phyloP scores from a whole-genome alignment of 306 rosid genomes.

The Castanea crenata region DNA sequence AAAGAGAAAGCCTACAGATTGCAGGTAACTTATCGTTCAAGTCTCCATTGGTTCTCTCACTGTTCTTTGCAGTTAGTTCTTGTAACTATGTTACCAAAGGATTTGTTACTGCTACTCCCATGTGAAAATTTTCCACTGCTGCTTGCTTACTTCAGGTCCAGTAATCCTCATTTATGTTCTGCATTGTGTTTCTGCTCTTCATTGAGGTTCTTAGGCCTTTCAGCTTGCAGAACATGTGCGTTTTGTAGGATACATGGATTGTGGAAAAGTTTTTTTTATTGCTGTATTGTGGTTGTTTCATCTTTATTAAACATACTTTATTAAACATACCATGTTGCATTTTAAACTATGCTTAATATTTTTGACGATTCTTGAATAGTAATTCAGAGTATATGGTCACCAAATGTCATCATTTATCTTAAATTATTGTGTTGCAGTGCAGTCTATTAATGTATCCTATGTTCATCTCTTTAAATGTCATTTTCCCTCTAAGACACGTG shows the following conservation, averaged over 20 bases:
- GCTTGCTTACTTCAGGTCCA: neutral
- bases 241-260: neutral
- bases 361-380: neutral
- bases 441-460: neutral
- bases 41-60: conserved; percentile 13
- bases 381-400: neutral
- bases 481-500: conserved; percentile 1
- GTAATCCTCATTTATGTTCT: neutral
- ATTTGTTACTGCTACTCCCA: conserved; percentile 8
- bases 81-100: conserved; percentile 17
- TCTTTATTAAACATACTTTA: neutral
- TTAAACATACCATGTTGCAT: neutral
- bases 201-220: neutral
- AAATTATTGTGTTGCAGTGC: neutral
- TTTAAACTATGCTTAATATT: neutral
- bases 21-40: conserved; percentile 55
- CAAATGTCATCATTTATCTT: neutral
- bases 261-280: neutral
- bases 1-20: conserved; percentile 66
- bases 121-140: conserved; percentile 11
- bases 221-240: neutral
- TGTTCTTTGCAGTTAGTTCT: conserved; percentile 23
- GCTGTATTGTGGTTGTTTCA: neutral
- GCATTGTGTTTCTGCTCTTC: conserved; percentile 4
- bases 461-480: neutral